phyloP scores from a whole-genome alignment of 148 eudicot species.

The Cornus kousa region DNA sequence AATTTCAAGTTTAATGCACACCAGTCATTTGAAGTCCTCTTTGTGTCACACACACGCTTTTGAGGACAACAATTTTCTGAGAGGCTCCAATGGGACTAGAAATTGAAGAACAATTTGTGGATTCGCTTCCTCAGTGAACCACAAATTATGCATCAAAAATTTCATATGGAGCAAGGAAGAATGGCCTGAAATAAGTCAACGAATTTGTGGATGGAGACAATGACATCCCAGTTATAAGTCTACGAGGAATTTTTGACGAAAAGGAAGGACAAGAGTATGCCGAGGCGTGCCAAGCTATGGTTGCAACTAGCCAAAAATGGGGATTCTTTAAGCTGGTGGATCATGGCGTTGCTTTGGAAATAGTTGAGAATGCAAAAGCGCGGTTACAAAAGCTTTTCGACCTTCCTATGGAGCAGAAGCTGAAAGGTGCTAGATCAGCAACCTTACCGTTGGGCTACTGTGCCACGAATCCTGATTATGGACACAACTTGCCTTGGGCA shows the following conservation, averaged over 20 bases:
- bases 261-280: neutral
- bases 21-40: neutral
- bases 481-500: conserved; percentile 17
- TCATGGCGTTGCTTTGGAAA: conserved; percentile 17
- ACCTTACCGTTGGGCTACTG: neutral
- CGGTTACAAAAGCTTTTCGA: conserved; percentile 12
- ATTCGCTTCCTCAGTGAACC: conserved; percentile 6
- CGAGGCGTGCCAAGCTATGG: conserved; percentile 9
- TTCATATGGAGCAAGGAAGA: conserved; percentile 11
- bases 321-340: conserved; percentile 23
- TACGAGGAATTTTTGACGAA: neutral
- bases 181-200: conserved; percentile 4
- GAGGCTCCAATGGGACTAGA: neutral
- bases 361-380: neutral
- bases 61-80: too few relatives aligned
- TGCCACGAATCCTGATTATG: conserved; percentile 16
- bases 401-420: conserved; percentile 22
- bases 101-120: conserved; percentile 10
- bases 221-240: conserved; percentile 7
- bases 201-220: conserved; percentile 2
- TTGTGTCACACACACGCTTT: too few relatives aligned
- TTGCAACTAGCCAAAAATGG: conserved; percentile 17
- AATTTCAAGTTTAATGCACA: neutral
- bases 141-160: neutral
- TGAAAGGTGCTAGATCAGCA: conserved; percentile 9